Percentiles rank a stretch among this genome's conserved stretches.
Evolutionary conservation across 305 asterid species (phyloP).

Genomic region (Fraxinus platypoda): DNA sequence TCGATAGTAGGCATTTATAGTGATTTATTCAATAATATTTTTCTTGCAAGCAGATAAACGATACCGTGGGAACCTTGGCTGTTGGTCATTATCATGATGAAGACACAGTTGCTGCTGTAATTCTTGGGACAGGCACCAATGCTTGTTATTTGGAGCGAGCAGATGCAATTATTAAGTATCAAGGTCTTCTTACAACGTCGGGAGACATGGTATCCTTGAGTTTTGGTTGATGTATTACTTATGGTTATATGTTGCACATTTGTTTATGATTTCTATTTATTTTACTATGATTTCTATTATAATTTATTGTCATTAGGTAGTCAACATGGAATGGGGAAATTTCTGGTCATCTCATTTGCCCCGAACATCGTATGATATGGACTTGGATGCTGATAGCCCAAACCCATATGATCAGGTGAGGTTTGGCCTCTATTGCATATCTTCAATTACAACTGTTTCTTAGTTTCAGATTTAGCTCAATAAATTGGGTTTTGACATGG

Average conservation of each 20-base stretch:
- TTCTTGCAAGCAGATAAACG: slow-evolving; percentile 55
- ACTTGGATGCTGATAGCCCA: slow-evolving; percentile 72
- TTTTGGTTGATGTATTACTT: slow-evolving; percentile 12
- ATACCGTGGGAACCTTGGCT: slow-evolving; percentile 86
- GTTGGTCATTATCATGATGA: slow-evolving; percentile 78
- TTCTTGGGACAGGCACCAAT: slow-evolving; percentile 84
- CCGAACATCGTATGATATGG: slow-evolving; percentile 67
- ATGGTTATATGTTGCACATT: slow-evolving; percentile 5
- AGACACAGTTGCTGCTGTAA: slow-evolving; percentile 86
- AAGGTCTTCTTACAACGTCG: slow-evolving; percentile 67
- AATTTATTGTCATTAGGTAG: slow-evolving; percentile 45
- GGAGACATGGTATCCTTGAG: slow-evolving; percentile 64
- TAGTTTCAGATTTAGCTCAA: background rate
- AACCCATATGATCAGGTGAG: slow-evolving; percentile 81
- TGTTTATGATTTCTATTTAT: background rate
- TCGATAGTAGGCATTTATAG: background rate
- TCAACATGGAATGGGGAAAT: slow-evolving; percentile 94
- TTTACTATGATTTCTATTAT: background rate
- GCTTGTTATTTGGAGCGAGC: slow-evolving; percentile 90
- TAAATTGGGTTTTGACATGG: background rate
- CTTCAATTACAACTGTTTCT: background rate
- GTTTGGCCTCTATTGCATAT: background rate
- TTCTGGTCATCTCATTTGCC: slow-evolving; percentile 95
- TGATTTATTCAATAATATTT: background rate
- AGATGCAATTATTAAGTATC: slow-evolving; percentile 83